phyloP scores from a whole-genome alignment of 2,329 filamentous ascomycete species.

The Colletotrichum lini region DNA sequence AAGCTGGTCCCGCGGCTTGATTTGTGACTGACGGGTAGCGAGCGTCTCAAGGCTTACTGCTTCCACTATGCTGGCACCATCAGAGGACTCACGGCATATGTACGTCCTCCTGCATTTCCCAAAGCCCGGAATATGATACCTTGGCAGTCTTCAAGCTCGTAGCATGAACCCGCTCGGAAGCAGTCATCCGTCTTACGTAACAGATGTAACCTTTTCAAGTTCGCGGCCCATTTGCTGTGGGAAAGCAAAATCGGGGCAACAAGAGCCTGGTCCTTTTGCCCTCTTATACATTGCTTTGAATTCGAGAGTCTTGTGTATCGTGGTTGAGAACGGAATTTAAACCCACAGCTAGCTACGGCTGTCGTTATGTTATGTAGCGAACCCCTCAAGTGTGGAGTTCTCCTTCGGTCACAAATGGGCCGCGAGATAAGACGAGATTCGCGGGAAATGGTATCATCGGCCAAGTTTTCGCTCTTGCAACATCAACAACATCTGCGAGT shows the following conservation, averaged over 20 bases:
- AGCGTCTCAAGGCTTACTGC: no score
- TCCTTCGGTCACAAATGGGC: slow-evolving; percentile 5
- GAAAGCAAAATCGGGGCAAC: not conserved
- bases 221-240: not conserved
- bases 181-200: not conserved
- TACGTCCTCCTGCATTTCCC: no score
- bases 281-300: not conserved
- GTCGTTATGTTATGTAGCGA: not conserved
- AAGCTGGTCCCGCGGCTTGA: no score
- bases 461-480: slow-evolving; percentile 2
- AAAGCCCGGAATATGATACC: no score
- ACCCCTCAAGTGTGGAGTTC: slow-evolving; percentile 1
- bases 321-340: not conserved
- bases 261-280: not conserved
- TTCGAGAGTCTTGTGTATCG: not conserved
- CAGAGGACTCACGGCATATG: no score
- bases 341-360: not conserved
- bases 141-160: not conserved
- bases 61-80: no score
- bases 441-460: slow-evolving; percentile 35
- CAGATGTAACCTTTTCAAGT: not conserved
- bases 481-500: not conserved
- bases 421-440: slow-evolving; percentile 29
- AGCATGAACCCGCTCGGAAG: no score
- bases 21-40: no score